Evolutionary conservation across 1,139 yeast species (phyloP), one percentile per base, ranked within the genome.

Genomic region (Protomyces lactucae-debilis): DNA sequence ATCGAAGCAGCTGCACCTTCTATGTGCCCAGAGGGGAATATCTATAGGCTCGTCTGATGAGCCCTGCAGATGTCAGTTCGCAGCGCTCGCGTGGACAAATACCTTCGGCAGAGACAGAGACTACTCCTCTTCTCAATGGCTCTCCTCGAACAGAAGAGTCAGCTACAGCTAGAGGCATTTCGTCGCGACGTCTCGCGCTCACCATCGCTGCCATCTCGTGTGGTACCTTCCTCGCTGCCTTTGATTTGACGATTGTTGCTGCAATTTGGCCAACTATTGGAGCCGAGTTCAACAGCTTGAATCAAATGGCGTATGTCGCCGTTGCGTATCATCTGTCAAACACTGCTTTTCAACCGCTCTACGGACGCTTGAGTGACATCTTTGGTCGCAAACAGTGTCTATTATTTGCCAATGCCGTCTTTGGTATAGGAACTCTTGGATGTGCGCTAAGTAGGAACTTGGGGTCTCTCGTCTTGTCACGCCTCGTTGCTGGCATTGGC

Each of bases 321-420:
- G 82, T 86, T 0, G 80, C 86, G 0, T 85, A 84, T 70, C 73
- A 85, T 56, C 74, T 85, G n/a, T 79, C 87, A 4, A 82, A 83
- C 65, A 82, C 86, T 0, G 84, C 86, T 1, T 82, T 84, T 69
- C 88, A 85, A 74, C 97, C 97, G 0, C 75, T 91, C 28, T 43
- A 87, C 67, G 85, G 85, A 8, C 80, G 82, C 57, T 73, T 82
- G 18, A 80, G 83, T 5, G 85, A 82, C 67, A 75, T 83, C 21
- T 75, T 82, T 52, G 85, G 85, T 0, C 72, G 87, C 61, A 80
- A 80, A 67, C 70, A 72, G 51, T 76, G 81, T 8, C 68, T 80
- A 37, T 64, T 81, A 40, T 70, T 76, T 46, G 83, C 83, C 0
- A 81, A 80, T 61, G 72, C 75, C 48, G 76, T 82, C 71, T 81